Evolutionary conservation across 2,329 filamentous ascomycete species (phyloP).

Genomic region (Metarhizium anisopliae): DNA sequence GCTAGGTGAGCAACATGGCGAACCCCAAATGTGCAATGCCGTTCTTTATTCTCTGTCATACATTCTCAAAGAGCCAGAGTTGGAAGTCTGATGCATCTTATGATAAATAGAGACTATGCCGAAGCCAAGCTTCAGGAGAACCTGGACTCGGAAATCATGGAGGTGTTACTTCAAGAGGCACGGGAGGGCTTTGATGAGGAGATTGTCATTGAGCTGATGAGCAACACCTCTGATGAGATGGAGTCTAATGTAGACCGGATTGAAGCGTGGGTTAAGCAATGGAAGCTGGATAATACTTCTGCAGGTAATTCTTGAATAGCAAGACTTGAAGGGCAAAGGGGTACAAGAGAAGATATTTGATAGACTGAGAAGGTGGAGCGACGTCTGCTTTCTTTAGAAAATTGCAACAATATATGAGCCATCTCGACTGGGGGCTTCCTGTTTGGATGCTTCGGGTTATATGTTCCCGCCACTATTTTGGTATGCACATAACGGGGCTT

Average conservation of each 20-base stretch:
- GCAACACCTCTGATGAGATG: constrained; percentile 74
- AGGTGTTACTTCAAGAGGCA: constrained; percentile 85
- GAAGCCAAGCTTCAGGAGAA: constrained; percentile 92
- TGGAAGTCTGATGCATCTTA: neutral
- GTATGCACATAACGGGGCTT: neutral
- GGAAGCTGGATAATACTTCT: constrained; percentile 42
- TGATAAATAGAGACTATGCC: constrained; percentile 56
- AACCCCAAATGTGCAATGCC: neutral
- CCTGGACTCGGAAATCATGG: constrained; percentile 94
- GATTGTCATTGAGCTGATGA: constrained; percentile 81
- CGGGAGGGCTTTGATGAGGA: constrained; percentile 76
- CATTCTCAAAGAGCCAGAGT: neutral
- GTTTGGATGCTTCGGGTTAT: neutral
- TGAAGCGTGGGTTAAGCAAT: constrained; percentile 70
- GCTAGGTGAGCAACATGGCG: constrained; percentile 45
- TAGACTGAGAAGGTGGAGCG: neutral
- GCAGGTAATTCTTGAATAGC: neutral
- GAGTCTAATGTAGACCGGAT: constrained; percentile 83
- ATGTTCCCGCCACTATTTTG: neutral
- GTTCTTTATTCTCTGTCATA: neutral
- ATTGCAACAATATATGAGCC: neutral
- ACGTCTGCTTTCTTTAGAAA: neutral
- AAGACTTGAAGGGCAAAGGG: neutral
- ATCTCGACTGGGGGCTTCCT: neutral
- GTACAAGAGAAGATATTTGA: neutral